Evolutionary conservation across 1,139 yeast genomes (phyloP), one percentile per base, ranked within the genome.

Genomic region (Geotrichum australiense): DNA sequence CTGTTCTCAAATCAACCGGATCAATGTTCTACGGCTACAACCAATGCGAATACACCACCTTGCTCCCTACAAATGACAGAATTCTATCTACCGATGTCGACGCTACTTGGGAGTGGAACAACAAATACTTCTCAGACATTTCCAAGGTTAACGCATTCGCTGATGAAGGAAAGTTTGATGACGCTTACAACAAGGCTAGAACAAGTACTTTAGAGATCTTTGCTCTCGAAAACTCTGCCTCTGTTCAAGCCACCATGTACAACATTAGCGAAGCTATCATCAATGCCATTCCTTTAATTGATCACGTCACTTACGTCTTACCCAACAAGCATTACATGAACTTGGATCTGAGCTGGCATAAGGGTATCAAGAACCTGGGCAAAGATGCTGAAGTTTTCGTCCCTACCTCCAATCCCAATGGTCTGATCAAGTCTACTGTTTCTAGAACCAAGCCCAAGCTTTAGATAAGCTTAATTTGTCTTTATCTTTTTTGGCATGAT

Each of bases 171-270:
- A 65, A 73, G 34, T 80, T 81, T 54, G 94, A 85, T 63, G 44
- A 59, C 8, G 73, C 83, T 21, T 83, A 72, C 60, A 59, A 69
- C 22, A 57, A 61, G 16, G 93, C 89, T 19, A 74, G 87, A 57
- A 69, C 69, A 41, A 71, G 75, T 52, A 86, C 95, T 2, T 71
- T 87, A 55, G 82, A 78, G 45, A 71, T 74, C 48, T 87, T 87
- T 64, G 95, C 96, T 19, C 63, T 71, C 42, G 96, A 87, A 63
- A 78, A 84, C 64, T 84, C 95, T 7, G 76, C 95, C 15, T 81
- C 94, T 14, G 96, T 87, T 39, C 96, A 87, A 68, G 95, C 94
- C 33, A 87, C 96, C 48, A 86, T 86, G 96, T 87, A 77, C 71
- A 84, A 86, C 70, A 87, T 87, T 91, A 73, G 85, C 30, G 71